phyloP scores from a whole-genome alignment of 2,329 filamentous ascomycete genomes.

The Botrytis tulipae region DNA sequence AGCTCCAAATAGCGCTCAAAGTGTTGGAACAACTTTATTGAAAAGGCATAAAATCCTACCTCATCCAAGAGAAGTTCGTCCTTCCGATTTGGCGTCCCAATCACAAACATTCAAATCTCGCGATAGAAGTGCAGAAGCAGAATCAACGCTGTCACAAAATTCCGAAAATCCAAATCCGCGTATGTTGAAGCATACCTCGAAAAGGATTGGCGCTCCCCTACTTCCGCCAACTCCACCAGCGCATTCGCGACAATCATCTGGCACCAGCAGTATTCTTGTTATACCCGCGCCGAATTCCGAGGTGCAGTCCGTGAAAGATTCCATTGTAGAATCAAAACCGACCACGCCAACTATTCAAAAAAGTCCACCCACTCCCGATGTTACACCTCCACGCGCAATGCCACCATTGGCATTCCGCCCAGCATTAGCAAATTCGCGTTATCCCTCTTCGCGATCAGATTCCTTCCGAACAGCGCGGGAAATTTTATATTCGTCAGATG shows the following conservation, averaged over 20 bases:
- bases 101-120: slow-evolving; percentile 29
- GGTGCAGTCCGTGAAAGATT: slow-evolving; percentile 23
- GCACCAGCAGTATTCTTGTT: slow-evolving; percentile 36
- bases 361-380: slow-evolving; percentile 72
- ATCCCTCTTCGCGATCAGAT: slow-evolving; percentile 48
- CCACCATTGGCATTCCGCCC: slow-evolving; percentile 49
- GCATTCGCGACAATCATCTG: slow-evolving; percentile 58
- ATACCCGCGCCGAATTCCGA: slow-evolving; percentile 29
- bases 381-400: slow-evolving; percentile 64
- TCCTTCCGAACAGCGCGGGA: slow-evolving; percentile 73
- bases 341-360: slow-evolving; percentile 63
- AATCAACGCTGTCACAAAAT: slow-evolving; percentile 29
- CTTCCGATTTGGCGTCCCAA: slow-evolving; percentile 25
- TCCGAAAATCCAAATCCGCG: slow-evolving; percentile 37
- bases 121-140: slow-evolving; percentile 34
- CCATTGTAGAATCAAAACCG: slow-evolving; percentile 40
- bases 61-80: slow-evolving; percentile 34
- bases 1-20: slow-evolving; percentile 32
- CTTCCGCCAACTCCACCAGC: slow-evolving; percentile 63
- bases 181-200: slow-evolving; percentile 38
- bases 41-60: slow-evolving; percentile 39
- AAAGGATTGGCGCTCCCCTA: slow-evolving; percentile 29
- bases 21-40: slow-evolving; percentile 33
- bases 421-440: slow-evolving; percentile 46
- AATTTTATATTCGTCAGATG: slow-evolving; percentile 60